phyloP scores from a whole-genome alignment of 257 asterid genomes.

The Gynochthodes officinalis region DNA sequence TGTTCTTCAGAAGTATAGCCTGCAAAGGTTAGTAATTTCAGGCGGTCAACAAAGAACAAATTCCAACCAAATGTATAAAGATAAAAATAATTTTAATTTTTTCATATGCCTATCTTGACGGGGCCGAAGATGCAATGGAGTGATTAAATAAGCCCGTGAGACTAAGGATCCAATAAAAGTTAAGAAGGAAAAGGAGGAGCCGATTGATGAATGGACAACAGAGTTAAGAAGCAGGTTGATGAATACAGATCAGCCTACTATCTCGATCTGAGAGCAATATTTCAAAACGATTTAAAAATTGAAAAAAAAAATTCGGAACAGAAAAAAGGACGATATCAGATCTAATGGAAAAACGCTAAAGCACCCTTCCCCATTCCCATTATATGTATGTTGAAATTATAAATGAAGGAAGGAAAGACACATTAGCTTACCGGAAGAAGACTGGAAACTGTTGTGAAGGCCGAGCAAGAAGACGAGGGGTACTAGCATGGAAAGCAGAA shows the following conservation, averaged over 20 bases:
- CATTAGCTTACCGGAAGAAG: conserved; percentile 44
- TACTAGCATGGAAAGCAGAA: conserved; percentile 88
- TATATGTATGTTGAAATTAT: neutral
- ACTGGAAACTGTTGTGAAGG: conserved; percentile 65
- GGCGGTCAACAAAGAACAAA: neutral
- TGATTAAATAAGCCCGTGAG: neutral
- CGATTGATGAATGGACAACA: neutral
- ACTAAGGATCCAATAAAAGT: neutral
- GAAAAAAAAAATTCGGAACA: too few species aligned
- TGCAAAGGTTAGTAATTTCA: conserved; percentile 30
- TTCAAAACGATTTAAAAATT: too few species aligned
- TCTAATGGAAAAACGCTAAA: neutral
- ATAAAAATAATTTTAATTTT: conserved; percentile 1
- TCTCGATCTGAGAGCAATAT: neutral
- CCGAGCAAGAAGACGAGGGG: conserved; percentile 86
- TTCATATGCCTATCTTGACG: neutral
- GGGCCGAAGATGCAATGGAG: neutral
- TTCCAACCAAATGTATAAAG: neutral
- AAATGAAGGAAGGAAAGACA: neutral
- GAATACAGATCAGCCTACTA: neutral
- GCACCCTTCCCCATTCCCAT: neutral
- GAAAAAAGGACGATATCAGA: neutral
- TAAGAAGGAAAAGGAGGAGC: neutral
- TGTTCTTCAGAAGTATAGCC: conserved; percentile 57
- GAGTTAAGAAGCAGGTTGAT: neutral